A percentile compares a stretch with the other conserved stretches of the same genome.
These are phyloP conservation scores for Carex cristatella DNA, from an alignment of 176 grass and related monocot genomes.

Conservation along the genomic window DNA sequence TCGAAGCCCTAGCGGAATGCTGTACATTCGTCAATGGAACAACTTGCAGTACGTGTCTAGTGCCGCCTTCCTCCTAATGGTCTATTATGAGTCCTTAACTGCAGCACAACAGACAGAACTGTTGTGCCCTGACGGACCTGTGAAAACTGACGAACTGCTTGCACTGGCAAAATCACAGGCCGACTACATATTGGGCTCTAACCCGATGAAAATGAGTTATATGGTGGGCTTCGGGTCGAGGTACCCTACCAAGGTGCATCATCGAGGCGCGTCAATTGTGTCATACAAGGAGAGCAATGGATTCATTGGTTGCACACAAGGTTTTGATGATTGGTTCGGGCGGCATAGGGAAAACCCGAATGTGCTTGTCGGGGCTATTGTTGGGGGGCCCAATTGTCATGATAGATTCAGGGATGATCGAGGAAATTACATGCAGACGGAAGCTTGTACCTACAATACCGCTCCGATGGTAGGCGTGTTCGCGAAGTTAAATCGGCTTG, in stretches of 20 bases:
- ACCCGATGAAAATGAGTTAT: conserved; percentile 78
- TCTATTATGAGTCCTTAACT: conserved; percentile 50
- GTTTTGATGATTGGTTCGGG: conserved; percentile 75
- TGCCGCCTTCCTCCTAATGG: conserved; percentile 69
- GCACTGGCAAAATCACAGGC: conserved; percentile 59
- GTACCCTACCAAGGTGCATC: conserved; percentile 60
- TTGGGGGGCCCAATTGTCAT: conserved; percentile 57
- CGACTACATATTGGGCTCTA: conserved; percentile 73
- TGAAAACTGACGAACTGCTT: conserved; percentile 34
- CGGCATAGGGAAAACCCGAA: conserved; percentile 49
- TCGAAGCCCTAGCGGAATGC: conserved; percentile 62
- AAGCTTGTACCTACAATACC: conserved; percentile 84
- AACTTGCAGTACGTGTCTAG: conserved; percentile 80
- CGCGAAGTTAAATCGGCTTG: conserved; percentile 54
- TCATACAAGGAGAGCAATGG: conserved; percentile 67
- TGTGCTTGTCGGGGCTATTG: conserved; percentile 68
- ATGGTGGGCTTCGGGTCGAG: conserved; percentile 63
- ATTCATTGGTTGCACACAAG: conserved; percentile 87
- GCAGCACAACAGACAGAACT: background rate
- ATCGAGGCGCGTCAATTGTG: conserved; percentile 72
- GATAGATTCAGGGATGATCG: conserved; percentile 74
- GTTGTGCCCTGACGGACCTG: conserved; percentile 32
- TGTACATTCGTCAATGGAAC: conserved; percentile 81
- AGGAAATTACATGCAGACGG: conserved; percentile 71
- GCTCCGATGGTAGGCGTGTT: conserved; percentile 85